phyloP scores from a whole-genome alignment of 2,329 filamentous ascomycete species.

The Sphaceloma murrayae region DNA sequence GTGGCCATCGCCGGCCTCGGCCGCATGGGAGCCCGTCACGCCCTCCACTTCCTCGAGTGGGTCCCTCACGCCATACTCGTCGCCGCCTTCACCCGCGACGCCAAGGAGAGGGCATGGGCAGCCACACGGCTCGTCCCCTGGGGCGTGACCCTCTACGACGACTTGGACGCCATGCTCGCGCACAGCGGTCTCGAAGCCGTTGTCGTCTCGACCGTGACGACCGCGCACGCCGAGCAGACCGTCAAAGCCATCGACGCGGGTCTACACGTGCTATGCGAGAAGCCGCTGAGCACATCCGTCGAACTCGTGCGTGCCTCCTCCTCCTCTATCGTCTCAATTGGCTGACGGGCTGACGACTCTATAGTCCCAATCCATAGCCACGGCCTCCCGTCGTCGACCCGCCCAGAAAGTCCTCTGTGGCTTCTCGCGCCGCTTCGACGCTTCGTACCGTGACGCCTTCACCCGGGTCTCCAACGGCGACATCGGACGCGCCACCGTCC shows the following conservation, averaged over 20 bases:
- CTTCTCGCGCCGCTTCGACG: constrained; percentile 58
- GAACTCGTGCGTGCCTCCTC: constrained; percentile 42
- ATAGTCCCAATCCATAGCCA: constrained; percentile 52
- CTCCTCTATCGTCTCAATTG: background rate
- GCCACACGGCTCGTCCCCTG: constrained; percentile 41
- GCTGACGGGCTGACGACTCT: constrained; percentile 5
- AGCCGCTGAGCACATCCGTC: constrained; percentile 49
- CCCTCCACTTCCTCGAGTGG: constrained; percentile 39
- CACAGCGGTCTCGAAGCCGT: constrained; percentile 48
- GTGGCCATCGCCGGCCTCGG: constrained; percentile 40
- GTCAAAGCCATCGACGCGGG: constrained; percentile 47
- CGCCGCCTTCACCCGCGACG: constrained; percentile 39
- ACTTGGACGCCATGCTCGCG: constrained; percentile 49
- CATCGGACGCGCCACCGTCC: constrained; percentile 51
- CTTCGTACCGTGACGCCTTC: constrained; percentile 53
- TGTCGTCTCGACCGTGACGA: constrained; percentile 46
- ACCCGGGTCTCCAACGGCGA: constrained; percentile 42
- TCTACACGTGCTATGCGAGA: constrained; percentile 51
- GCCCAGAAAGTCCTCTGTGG: constrained; percentile 58
- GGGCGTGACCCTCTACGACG: constrained; percentile 44
- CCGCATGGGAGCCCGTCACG: constrained; percentile 42
- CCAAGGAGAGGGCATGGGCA: constrained; percentile 40
- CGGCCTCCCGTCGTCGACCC: constrained; percentile 43
- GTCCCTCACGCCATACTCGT: constrained; percentile 39
- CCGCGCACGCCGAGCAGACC: constrained; percentile 48